These are phyloP conservation scores for Aquanectria penicillioides DNA, from an alignment of 2,329 filamentous ascomycete genomes.

Conservation along the genomic window DNA sequence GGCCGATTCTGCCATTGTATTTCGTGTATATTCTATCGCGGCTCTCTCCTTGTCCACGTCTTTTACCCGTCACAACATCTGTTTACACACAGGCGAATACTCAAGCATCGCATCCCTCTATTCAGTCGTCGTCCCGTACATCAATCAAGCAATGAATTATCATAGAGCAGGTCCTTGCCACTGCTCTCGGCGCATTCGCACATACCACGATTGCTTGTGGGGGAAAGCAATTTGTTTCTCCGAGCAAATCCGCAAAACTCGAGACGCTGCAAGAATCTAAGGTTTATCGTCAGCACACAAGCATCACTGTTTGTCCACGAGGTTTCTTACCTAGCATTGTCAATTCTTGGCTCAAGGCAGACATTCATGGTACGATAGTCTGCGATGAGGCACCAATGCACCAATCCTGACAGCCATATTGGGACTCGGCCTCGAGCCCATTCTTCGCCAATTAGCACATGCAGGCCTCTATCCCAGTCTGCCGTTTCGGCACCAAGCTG, in stretches of 20 bases:
- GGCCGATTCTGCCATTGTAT: conserved; percentile 10
- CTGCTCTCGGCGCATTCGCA: conserved; percentile 80
- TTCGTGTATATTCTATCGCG: conserved; percentile 30
- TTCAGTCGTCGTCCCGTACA: not conserved
- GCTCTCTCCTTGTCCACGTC: not conserved
- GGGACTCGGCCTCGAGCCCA: conserved; percentile 87
- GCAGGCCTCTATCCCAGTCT: conserved; percentile 89
- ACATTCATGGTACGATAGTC: conserved; percentile 86
- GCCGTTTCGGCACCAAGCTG: conserved; percentile 72
- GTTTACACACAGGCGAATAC: not conserved
- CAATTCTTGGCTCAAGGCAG: conserved; percentile 88
- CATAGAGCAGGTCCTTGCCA: conserved; percentile 78
- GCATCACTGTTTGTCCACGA: too few relatives aligned
- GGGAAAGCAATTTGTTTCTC: conserved; percentile 88
- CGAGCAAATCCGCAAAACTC: conserved; percentile 83
- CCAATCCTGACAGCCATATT: conserved; percentile 83
- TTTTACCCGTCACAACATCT: not conserved
- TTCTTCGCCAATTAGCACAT: conserved; percentile 90
- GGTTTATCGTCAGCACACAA: too few relatives aligned
- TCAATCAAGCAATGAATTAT: not conserved
- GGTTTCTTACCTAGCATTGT: conserved; percentile 81
- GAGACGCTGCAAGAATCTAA: conserved; percentile 66
- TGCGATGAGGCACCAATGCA: conserved; percentile 84
- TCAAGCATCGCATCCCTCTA: not conserved
- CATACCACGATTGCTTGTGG: conserved; percentile 91